Conservation (phyloP, 345 rosid species). For the Clarkia xantiana region DNA sequence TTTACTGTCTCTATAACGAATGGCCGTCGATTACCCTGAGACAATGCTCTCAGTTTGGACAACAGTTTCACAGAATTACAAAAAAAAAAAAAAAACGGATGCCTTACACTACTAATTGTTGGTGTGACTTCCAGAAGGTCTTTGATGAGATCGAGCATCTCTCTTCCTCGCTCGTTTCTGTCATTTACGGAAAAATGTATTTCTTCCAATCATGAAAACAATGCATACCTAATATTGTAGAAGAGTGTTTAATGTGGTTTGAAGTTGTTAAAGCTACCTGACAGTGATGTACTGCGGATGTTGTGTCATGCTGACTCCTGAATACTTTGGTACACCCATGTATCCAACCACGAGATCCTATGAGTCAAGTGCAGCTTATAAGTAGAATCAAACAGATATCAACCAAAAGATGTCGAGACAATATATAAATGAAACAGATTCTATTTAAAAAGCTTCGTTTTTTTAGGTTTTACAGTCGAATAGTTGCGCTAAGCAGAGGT, state of each 20-base stretch:
- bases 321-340: constrained; percentile 94
- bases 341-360: constrained; percentile 95
- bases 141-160: constrained; percentile 77
- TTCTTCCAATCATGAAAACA: neutral
- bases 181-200: constrained; percentile 8
- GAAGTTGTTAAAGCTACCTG: constrained; percentile 27
- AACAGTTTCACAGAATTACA: neutral
- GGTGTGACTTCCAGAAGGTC: constrained; percentile 73
- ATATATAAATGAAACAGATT: too few relatives aligned
- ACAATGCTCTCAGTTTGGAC: constrained; percentile 4
- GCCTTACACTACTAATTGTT: constrained; percentile 55
- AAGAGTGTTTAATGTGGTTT: neutral
- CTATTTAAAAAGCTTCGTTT: too few relatives aligned
- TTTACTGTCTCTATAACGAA: constrained; percentile 93
- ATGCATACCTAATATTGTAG: neutral
- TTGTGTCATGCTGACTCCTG: constrained; percentile 76
- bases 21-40: constrained; percentile 69
- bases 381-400: neutral
- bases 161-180: constrained; percentile 82
- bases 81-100: neutral
- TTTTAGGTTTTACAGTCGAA: too few relatives aligned
- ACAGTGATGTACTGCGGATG: constrained; percentile 92
- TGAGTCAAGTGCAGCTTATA: constrained; percentile 4
- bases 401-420: neutral
- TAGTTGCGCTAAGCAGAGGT: too few relatives aligned